Evolutionary conservation across 139 green algal species (phyloP).

Genomic region (Auxenochlorella protothecoides): DNA sequence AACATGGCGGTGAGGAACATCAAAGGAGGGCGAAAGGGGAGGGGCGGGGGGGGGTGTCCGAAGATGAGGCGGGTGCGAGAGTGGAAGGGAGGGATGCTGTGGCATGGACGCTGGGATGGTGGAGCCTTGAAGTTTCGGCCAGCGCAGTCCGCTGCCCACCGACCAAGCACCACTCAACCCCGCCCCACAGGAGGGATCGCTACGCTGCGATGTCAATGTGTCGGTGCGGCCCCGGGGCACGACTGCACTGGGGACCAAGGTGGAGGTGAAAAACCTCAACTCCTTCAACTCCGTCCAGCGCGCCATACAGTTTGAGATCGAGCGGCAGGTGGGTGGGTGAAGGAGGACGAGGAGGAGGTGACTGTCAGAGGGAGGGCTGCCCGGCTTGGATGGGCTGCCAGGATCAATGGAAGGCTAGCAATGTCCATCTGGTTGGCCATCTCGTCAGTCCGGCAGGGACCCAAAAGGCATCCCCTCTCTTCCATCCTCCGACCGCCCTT

Average conservation of each 20-base stretch:
- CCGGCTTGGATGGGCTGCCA: too few species aligned
- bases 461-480: too few species aligned
- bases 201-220: slow-evolving; percentile 93
- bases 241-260: slow-evolving; percentile 78
- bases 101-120: background rate
- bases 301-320: slow-evolving; percentile 89
- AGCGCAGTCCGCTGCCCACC: too few species aligned
- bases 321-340: slow-evolving; percentile 51
- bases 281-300: slow-evolving; percentile 89
- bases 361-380: too few species aligned
- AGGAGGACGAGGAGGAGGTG: too few species aligned
- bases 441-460: too few species aligned
- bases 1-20: slow-evolving; percentile 63
- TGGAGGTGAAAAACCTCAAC: slow-evolving; percentile 99
- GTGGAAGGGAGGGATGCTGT: too few species aligned
- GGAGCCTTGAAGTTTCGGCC: background rate
- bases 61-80: background rate
- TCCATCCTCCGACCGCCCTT: too few species aligned
- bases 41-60: background rate
- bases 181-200: slow-evolving; percentile 55
- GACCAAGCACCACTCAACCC: background rate
- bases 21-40: background rate
- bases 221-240: slow-evolving; percentile 48
- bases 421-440: too few species aligned
- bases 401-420: too few species aligned